phyloP scores from a whole-genome alignment of 257 asterid genomes.

The Nicotiana paniculata region DNA sequence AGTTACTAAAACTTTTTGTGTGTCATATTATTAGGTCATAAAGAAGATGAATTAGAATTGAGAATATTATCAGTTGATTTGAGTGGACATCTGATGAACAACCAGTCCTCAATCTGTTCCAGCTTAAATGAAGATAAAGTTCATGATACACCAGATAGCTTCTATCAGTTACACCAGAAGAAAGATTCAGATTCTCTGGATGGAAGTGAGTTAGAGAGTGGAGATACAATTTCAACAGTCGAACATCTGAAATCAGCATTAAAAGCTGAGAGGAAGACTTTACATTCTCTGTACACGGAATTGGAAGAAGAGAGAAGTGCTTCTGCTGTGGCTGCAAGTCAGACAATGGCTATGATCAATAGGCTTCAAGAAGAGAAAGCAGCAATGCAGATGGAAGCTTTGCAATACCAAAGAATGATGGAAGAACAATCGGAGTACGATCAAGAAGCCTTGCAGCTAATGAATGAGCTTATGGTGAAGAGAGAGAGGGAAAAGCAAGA shows the following conservation, averaged over 20 bases:
- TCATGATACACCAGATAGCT: slow-evolving; percentile 74
- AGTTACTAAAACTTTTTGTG: neutral
- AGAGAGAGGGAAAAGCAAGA: slow-evolving; percentile 86
- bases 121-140: slow-evolving; percentile 53
- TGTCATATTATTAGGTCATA: slow-evolving; percentile 31
- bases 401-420: slow-evolving; percentile 99
- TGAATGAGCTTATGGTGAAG: slow-evolving; percentile 88
- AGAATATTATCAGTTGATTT: slow-evolving; percentile 33
- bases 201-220: slow-evolving; percentile 79
- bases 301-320: slow-evolving; percentile 94
- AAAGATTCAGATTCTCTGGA: slow-evolving; percentile 65
- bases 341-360: slow-evolving; percentile 97
- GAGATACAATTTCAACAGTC: slow-evolving; percentile 43
- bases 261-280: slow-evolving; percentile 57
- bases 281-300: slow-evolving; percentile 63
- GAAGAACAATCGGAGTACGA: slow-evolving; percentile 95
- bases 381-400: slow-evolving; percentile 95
- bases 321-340: slow-evolving; percentile 88
- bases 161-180: slow-evolving; percentile 51
- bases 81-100: slow-evolving; percentile 20
- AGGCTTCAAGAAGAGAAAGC: slow-evolving; percentile 97
- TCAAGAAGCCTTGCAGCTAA: slow-evolving; percentile 89
- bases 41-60: slow-evolving; percentile 29
- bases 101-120: slow-evolving; percentile 21
- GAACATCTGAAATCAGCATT: slow-evolving; percentile 59